Conservation (phyloP, 345 rosid genomes). For the Balakata baccata region DNA sequence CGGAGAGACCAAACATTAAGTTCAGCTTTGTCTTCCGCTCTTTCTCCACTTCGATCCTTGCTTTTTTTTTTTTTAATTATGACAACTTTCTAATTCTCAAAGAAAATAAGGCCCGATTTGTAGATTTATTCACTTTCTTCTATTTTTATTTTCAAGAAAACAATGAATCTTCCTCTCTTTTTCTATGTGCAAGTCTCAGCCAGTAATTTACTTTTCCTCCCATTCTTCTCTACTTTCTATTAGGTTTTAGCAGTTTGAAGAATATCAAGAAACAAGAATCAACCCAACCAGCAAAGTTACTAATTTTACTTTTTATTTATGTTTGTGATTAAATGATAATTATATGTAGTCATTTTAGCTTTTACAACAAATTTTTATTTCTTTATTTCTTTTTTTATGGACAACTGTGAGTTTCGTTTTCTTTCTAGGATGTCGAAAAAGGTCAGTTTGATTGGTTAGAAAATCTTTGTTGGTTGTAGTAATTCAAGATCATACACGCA, state of each 20-base stretch:
- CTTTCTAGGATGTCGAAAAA: background rate
- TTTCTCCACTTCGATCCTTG: background rate
- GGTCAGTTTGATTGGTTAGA: background rate
- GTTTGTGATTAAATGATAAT: no score
- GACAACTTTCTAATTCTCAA: background rate
- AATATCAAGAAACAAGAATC: conserved; percentile 1
- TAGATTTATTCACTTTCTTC: background rate
- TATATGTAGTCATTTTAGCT: background rate
- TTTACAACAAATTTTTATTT: background rate
- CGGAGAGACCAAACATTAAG: background rate
- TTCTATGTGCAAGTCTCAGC: no score
- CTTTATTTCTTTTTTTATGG: background rate
- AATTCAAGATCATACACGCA: background rate
- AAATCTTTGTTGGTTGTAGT: background rate
- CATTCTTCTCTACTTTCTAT: background rate
- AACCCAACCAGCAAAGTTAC: background rate
- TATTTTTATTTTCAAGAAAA: background rate
- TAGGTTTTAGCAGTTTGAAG: background rate
- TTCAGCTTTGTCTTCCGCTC: background rate
- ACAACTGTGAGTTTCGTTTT: background rate
- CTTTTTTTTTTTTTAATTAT: background rate
- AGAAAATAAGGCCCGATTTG: no score
- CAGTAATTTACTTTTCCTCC: no score
- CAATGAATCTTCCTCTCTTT: no score
- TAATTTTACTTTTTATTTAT: background rate